Evolutionary conservation across 352 stramenopile species (phyloP).

Genomic region (Globisporangium polare): DNA sequence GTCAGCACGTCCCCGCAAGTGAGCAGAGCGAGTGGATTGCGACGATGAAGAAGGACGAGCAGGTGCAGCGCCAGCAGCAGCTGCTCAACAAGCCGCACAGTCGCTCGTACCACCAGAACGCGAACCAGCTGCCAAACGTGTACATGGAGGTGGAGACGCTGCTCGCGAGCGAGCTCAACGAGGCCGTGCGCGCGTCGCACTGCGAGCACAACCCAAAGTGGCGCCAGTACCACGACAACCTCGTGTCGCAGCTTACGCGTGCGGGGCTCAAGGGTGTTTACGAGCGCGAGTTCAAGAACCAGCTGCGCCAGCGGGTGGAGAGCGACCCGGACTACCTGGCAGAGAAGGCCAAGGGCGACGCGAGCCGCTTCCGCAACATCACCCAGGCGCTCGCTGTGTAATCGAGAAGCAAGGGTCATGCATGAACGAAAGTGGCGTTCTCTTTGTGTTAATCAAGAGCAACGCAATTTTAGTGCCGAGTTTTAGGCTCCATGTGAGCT

Average conservation of each 20-base stretch:
- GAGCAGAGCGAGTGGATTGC: constrained; percentile 66
- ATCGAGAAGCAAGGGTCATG: neutral
- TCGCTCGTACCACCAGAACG: constrained; percentile 52
- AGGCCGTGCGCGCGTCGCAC: constrained; percentile 53
- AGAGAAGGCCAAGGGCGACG: constrained; percentile 21
- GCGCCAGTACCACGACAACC: constrained; percentile 43
- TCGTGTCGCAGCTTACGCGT: constrained; percentile 47
- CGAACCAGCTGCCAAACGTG: constrained; percentile 48
- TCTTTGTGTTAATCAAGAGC: neutral
- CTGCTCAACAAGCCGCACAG: constrained; percentile 40
- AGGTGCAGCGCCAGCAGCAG: constrained; percentile 29
- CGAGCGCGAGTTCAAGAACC: constrained; percentile 56
- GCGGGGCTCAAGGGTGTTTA: constrained; percentile 48
- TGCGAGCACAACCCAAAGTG: constrained; percentile 56
- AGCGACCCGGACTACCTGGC: constrained; percentile 52
- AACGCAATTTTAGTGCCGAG: neutral
- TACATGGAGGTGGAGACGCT: constrained; percentile 62
- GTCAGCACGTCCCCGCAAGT: constrained; percentile 42
- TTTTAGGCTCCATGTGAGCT: neutral
- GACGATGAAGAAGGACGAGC: constrained; percentile 60
- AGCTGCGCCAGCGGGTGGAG: constrained; percentile 44
- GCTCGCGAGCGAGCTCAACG: constrained; percentile 56
- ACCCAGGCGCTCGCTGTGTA: constrained; percentile 41
- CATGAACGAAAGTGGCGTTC: neutral
- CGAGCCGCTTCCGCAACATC: constrained; percentile 57